A percentile compares a stretch with the other conserved stretches of the same genome.
These are phyloP conservation scores for Abelmoschus esculentus DNA, from an alignment of 345 rosid species.

Conservation along the genomic window DNA sequence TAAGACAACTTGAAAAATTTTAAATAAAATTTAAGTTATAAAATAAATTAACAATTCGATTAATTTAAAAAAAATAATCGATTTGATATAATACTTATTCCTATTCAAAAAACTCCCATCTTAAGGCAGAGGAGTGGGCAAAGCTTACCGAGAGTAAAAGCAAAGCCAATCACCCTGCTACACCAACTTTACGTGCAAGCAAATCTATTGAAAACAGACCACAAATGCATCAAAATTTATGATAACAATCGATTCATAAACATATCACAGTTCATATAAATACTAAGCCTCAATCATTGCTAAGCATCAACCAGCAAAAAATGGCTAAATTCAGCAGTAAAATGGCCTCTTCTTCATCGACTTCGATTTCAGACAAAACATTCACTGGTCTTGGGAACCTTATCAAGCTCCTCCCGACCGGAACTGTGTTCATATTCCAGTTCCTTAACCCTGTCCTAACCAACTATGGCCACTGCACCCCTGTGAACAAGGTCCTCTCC, in stretches of 20 bases:
- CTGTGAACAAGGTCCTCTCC: constrained; percentile 44
- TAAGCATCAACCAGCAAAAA: not conserved
- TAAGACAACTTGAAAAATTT: no score
- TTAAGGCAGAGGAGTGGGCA: not conserved
- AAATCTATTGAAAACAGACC: not conserved
- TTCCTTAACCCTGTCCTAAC: constrained; percentile 74
- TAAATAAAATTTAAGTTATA: no score
- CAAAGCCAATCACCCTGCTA: constrained; percentile 2
- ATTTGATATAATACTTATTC: no score
- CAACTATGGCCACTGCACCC: constrained; percentile 57
- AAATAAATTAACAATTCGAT: no score
- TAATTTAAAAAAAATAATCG: no score
- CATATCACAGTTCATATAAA: not conserved
- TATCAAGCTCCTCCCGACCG: constrained; percentile 81
- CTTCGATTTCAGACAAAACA: constrained; percentile 35
- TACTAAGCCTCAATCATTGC: not conserved
- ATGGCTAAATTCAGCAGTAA: constrained; percentile 3
- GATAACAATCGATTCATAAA: no score
- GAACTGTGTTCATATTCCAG: constrained; percentile 71
- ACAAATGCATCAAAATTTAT: no score
- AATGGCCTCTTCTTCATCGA: constrained; percentile 20
- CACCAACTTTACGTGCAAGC: constrained; percentile 25
- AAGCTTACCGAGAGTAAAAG: constrained; percentile 17
- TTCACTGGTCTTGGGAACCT: constrained; percentile 57
- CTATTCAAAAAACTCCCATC: not conserved